Evolutionary conservation across 164 flowering plant genomes (phyloP), one percentile per base, ranked within the genome.

Genomic region (Sextonia rubra): DNA sequence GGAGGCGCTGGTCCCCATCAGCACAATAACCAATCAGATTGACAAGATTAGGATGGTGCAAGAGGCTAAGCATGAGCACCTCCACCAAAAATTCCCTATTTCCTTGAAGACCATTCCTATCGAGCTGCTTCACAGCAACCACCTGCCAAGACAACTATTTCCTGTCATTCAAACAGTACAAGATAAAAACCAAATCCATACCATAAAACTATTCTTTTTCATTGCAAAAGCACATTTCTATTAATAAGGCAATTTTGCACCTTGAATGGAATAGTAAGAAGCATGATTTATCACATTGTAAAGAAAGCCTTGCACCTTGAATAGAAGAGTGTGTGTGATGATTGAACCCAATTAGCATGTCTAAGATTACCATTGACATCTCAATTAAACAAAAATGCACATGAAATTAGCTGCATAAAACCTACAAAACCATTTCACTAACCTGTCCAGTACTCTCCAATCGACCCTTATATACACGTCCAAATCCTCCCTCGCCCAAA

Each of bases 101-200:
- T 76, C 97, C 97, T 83, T 92, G 97, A 73, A 90, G 89, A 18
- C 97, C 95, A 77, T 92, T 89, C 47, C 95, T 83, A 69, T 92
- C 94, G 74, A 92, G 97, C 73, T 90, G 93, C 74, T 92, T 92
- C 58, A 92, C 94, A 8, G 97, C 97, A 74, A 90, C 97, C 60
- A 80, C 89, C 97, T 92, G 91, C 71, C 12, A 63, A 77, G 48
- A 72, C 77, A 1, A 67, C 6, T 29, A 72, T 48, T 74, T 63
- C 47, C 30, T 24, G 47, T 73, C 69, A 75, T 15, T 27, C 47
- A 49, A 47, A 63, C 64, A 44, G 52, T 64, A 49, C 23, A 71
- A 26, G 64, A 49, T 60, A 24, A 47, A 18, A n/a, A 47, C 44
- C 15, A 8, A 22, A 23, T 6, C 29, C 26, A 47, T 24, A 44